Base-by-base conservation (phyloP, 495 filamentous ascomycete species). In the Amphirosellinia nigrospora region DNA sequence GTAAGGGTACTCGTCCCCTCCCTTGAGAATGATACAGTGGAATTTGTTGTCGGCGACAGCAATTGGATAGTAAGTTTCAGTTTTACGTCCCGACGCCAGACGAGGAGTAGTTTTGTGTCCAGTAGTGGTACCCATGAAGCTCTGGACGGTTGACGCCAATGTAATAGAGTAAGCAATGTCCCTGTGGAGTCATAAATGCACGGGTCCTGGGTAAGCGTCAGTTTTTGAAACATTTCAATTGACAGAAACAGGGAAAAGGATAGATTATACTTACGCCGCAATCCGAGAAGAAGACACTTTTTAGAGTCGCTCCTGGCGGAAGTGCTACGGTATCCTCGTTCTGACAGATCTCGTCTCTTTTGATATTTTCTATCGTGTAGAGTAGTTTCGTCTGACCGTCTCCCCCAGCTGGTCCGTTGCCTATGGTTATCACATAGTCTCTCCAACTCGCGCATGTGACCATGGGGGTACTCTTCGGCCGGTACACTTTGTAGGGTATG, bases 21-120 rank as follows among this genome's bases (percentile, higher is more conserved):
- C 96, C 77, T 99, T 98, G 73, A 99, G 90, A 73, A 99, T 98
- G 80, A 98, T 97, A 81, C 96, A 98, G 82, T 98, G 94, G 80
- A 99, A 99, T 75, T 92, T 96, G 72, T 90, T 86, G 71, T 94
- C 89, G 19, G 94, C 94, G 2, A 98, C 94, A 11, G 95, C 96
- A 39, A 99, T 93, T 0, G 96, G 96, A 89, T 94, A 99, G 80
- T 99, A 99, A 0, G 85, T 87, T 79, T 99, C 96, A 71, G 92
- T 89, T 76, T 96, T 97, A 55, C 88, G 88, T 43, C 96, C 96
- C 8, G 88, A 88, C 3, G 91, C 90, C 6, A 97, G 84, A 61
- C 96, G 93, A 5, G 92, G 26, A 99, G 84, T 8, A 88, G 88
- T 70, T 84, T 93, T 0, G 96, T 99, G 80, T 98, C 94, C 6